Base-by-base conservation (phyloP, 2,329 filamentous ascomycete genomes). In the Myriosclerotinia scirpicola region DNA sequence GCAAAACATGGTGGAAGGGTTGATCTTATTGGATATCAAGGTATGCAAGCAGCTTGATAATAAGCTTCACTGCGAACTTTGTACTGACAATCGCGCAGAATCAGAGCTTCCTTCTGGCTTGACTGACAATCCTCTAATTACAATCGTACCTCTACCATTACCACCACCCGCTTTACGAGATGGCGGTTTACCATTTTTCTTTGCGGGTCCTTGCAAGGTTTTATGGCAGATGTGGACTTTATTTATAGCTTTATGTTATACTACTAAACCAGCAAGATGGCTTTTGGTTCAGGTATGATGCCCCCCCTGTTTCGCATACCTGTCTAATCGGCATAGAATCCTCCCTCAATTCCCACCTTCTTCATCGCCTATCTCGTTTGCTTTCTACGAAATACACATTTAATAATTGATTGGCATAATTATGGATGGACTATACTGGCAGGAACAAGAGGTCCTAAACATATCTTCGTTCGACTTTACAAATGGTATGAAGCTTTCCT, bases 341-440 rank as follows among this genome's bases (percentile, higher is more conserved):
- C 95, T 8, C 95, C 95, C 0, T 95, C 94, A 0, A 97, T 98
- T 67, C 95, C 95, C 0, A 96, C 93, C 0, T 85, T 99, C 30
- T 85, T 89, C 62, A 81, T 97, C 48, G 90, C 92, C 20, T 82
- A 88, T 30, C 69, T 93, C 4, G 83, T 92, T 58, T 91, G 91
- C 73, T 85, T 88, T 72, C 77, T 96, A 61, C 89, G 95, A 60
- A 89, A 91, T 72, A 96, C 91, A 50, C 86, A 86, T 66, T 84
- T 99, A 5, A 83, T 98, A 68, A 90, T 98, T 65, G 95, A 99
- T 81, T 99, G 95, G 95, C 95, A 99, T 81, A 99, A 99, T 79
- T 98, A 97, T 78, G 95, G 94, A 72, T 97, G 94, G 83, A 94
- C 92, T 11, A 96, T 99, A 73, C 86, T 99, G 4, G 90, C 85